Evolutionary conservation across 208 protist genomes (phyloP).

Genomic region (Leishmania tropica): DNA sequence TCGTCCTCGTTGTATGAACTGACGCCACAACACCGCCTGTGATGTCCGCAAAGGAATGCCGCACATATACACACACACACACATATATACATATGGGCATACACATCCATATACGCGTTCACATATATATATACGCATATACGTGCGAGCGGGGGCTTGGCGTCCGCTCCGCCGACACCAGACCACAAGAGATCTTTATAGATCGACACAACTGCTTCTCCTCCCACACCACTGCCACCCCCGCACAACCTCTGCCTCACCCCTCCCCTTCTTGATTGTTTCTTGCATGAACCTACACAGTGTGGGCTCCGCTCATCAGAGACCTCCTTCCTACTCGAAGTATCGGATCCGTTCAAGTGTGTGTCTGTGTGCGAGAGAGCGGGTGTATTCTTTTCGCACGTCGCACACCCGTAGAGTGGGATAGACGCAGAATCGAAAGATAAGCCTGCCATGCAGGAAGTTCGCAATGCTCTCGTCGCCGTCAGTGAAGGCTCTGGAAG

Average conservation of each 20-base stretch:
- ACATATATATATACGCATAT: background rate
- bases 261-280: background rate
- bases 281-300: background rate
- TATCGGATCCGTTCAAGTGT: background rate
- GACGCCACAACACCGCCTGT: no score
- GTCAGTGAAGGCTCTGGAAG: constrained; percentile 9
- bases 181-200: background rate
- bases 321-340: background rate
- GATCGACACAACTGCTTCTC: background rate
- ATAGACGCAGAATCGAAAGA: background rate
- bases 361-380: background rate
- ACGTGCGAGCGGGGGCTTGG: background rate
- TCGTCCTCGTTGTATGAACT: background rate
- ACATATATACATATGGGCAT: background rate
- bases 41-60: no score
- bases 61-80: no score
- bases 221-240: background rate
- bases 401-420: background rate
- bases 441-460: background rate
- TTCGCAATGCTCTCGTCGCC: constrained; percentile 10
- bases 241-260: no score
- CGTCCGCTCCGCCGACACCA: background rate
- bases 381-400: background rate
- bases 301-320: background rate
- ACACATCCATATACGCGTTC: background rate